Evolutionary conservation across 495 filamentous ascomycete species (phyloP), one percentile per base, ranked within the genome.

Genomic region (Aspergillus sclerotiicarbonarius): DNA sequence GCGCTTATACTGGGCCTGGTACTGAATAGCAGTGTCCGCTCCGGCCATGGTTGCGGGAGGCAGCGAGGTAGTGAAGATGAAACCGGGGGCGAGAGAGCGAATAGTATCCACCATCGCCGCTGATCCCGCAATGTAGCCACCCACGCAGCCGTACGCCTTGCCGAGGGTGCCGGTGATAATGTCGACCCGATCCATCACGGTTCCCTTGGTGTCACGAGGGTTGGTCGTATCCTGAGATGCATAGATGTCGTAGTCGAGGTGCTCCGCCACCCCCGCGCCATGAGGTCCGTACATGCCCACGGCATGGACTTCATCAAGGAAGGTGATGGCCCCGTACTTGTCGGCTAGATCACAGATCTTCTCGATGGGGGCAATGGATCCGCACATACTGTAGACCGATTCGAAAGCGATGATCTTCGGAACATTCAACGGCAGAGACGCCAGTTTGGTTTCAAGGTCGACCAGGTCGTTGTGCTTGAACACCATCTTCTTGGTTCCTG

Each of bases 331-430:
- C 60, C 94, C 94, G 73, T 98, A 98, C 74, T 96, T 96, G 54
- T 98, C 92, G 13, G 94, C 92, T 21, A 98, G 79, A 69, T 98
- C 92, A 70, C 91, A 96, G 54, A 98, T 98, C 68, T 88, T 85
- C 74, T 91, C 90, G 60, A 98, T 98, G 4, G 94, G 95, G 0
- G 90, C 95, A 68, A 98, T 89, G 20, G 90, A 95, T 58, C 94
- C 94, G 73, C 95, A 98, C 94, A 98, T 98, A 76, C 90, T 94
- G 75, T 98, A 98, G 21, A 98, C 94, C 16, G 90, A 95, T 75
- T 98, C 94, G 62, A 98, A 98, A 18, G 94, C 94, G 60, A 98
- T 98, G 58, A 98, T 96, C 81, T 98, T 98, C 45, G 94, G 94
- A 30, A 90, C 81, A 45, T 92, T 79, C 2, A 86, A 70, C 0